phyloP scores from a whole-genome alignment of 192 early-diverging fungal genomes.

The Linnemannia exigua region DNA sequence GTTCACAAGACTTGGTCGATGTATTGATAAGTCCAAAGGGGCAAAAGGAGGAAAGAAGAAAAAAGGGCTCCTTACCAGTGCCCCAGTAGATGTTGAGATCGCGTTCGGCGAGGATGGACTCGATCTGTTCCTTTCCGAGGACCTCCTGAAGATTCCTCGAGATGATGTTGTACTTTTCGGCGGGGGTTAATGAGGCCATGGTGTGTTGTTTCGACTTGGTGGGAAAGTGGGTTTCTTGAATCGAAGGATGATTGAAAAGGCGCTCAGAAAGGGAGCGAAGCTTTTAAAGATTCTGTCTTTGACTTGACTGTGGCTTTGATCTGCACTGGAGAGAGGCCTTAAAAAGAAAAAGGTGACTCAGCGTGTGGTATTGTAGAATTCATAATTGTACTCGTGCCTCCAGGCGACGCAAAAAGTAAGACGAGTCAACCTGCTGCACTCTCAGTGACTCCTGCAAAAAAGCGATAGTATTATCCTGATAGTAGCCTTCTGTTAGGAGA shows the following conservation, averaged over 20 bases:
- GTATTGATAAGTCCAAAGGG: neutral
- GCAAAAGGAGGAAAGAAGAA: neutral
- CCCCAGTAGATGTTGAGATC: slow-evolving; percentile 98
- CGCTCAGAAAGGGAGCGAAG: neutral
- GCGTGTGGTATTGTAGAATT: neutral
- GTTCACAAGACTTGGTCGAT: neutral
- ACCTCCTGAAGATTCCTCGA: slow-evolving; percentile 95
- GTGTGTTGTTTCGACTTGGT: neutral
- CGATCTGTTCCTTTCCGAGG: slow-evolving; percentile 90
- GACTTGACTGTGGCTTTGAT: slow-evolving; percentile 5
- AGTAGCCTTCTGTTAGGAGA: too few species aligned
- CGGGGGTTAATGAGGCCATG: slow-evolving; percentile 62
- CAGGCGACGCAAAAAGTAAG: neutral
- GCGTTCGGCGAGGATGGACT: slow-evolving; percentile 86
- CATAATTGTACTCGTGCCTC: neutral
- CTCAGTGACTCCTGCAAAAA: neutral
- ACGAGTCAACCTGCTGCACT: too few species aligned
- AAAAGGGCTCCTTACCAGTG: slow-evolving; percentile 63
- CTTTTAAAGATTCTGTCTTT: neutral
- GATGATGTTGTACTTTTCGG: slow-evolving; percentile 87
- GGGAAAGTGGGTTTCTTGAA: neutral
- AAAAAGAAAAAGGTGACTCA: neutral
- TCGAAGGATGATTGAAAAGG: neutral
- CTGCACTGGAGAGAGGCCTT: neutral
- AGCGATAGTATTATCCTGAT: neutral